Conservation (phyloP, 257 asterid genomes). For the Handroanthus guayacan region DNA sequence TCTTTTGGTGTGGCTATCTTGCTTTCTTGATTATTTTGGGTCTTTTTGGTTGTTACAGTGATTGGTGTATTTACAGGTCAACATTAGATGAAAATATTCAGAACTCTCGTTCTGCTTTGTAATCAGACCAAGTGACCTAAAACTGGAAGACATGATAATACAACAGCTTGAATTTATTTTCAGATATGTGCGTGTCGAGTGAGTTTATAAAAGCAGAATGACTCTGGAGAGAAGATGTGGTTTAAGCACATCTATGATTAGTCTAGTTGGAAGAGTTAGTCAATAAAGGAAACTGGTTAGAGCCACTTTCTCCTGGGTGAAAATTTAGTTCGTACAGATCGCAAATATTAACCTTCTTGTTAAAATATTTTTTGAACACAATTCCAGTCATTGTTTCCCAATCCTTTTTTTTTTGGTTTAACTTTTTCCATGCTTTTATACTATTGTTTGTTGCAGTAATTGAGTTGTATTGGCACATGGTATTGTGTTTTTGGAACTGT, state of each 20-base stretch:
- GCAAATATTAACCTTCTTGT: neutral
- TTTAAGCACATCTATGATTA: neutral
- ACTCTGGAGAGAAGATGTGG: neutral
- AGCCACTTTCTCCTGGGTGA: neutral
- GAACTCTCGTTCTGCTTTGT: neutral
- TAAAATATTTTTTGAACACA: neutral
- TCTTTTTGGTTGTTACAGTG: neutral
- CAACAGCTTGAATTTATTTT: neutral
- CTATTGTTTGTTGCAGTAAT: neutral
- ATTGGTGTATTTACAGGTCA: neutral
- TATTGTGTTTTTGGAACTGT: neutral
- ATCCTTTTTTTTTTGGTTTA: neutral
- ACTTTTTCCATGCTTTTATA: neutral
- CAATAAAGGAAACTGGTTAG: neutral
- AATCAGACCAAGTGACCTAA: neutral
- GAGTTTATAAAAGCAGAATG: neutral
- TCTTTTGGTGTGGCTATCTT: slow-evolving; percentile 14
- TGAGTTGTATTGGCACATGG: slow-evolving; percentile 4
- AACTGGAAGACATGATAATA: slow-evolving; percentile 7
- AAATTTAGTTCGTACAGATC: neutral
- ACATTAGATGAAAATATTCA: neutral
- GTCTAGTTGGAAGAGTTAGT: neutral
- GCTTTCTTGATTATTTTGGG: neutral
- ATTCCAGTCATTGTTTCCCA: neutral
- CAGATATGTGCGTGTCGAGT: neutral